Evolutionary conservation across 2,329 filamentous ascomycete species (phyloP).

Genomic region (Exophiala lecanii-corni): DNA sequence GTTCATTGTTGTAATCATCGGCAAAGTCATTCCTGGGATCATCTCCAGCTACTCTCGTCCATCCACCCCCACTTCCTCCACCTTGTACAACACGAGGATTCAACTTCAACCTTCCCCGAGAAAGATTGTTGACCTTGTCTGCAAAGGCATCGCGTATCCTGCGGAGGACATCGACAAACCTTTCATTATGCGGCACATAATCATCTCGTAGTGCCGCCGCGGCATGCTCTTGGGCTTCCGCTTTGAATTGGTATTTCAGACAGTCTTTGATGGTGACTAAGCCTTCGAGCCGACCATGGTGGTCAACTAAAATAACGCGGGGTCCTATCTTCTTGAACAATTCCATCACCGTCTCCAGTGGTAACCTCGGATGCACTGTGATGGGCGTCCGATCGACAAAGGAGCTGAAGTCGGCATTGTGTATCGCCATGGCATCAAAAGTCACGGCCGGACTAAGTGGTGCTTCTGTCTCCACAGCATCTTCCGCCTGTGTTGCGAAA

Average conservation of each 20-base stretch:
- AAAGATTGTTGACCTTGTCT: slow-evolving; percentile 49
- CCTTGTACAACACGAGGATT: slow-evolving; percentile 15
- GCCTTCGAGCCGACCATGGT: slow-evolving; percentile 75
- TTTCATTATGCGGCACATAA: slow-evolving; percentile 51
- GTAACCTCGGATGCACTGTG: slow-evolving; percentile 82
- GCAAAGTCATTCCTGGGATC: slow-evolving; percentile 11
- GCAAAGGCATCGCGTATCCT: slow-evolving; percentile 56
- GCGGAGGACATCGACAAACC: slow-evolving; percentile 58
- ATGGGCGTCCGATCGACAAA: slow-evolving; percentile 89
- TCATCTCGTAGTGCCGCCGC: slow-evolving; percentile 47
- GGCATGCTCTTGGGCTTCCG: slow-evolving; percentile 74
- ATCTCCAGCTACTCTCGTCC: slow-evolving; percentile 21
- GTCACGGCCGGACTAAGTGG: slow-evolving; percentile 41
- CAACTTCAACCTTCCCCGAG: slow-evolving; percentile 56
- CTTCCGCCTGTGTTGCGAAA: slow-evolving; percentile 57
- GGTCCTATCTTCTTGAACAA: slow-evolving; percentile 97
- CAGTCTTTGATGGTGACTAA: slow-evolving; percentile 96
- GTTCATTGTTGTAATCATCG: slow-evolving; percentile 27
- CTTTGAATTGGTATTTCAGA: slow-evolving; percentile 94
- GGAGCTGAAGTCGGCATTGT: slow-evolving; percentile 70
- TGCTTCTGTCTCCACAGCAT: slow-evolving; percentile 23
- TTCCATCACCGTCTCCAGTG: slow-evolving; percentile 96
- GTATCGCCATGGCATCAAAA: slow-evolving; percentile 57
- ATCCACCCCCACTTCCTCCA: slow-evolving; percentile 12
- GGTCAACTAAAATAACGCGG: slow-evolving; percentile 85